These are phyloP conservation scores for Pyrenophora tritici-repentis DNA, from an alignment of 2,329 filamentous ascomycete species.

Conservation along the genomic window DNA sequence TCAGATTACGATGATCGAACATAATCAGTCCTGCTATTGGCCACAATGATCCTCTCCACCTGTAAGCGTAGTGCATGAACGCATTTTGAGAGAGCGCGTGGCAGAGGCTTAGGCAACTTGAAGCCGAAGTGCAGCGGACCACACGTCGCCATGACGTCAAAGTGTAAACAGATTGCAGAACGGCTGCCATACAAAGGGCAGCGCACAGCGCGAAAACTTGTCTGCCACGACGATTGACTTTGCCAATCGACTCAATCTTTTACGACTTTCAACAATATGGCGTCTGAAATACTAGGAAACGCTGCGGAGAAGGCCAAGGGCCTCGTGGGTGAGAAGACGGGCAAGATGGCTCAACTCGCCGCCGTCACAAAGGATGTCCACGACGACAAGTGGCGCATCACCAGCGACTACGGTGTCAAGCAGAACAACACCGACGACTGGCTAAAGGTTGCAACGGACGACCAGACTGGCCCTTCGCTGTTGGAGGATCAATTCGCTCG, in stretches of 20 bases:
- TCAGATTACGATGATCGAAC: slow-evolving; percentile 16
- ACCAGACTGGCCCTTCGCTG: slow-evolving; percentile 68
- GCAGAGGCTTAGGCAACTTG: slow-evolving; percentile 15
- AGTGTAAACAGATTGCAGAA: slow-evolving; percentile 16
- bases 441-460: slow-evolving; percentile 67
- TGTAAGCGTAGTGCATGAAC: slow-evolving; percentile 13
- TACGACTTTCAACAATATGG: slow-evolving; percentile 27
- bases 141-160: slow-evolving; percentile 30
- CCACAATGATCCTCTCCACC: slow-evolving; percentile 3
- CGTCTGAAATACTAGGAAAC: slow-evolving; percentile 37
- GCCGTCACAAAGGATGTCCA: slow-evolving; percentile 63
- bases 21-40: slow-evolving; percentile 24
- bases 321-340: slow-evolving; percentile 40
- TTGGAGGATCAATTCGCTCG: slow-evolving; percentile 74
- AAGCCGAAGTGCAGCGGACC: slow-evolving; percentile 14
- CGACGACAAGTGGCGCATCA: slow-evolving; percentile 63
- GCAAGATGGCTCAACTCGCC: slow-evolving; percentile 67
- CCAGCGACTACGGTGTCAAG: slow-evolving; percentile 77
- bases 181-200: slow-evolving; percentile 13
- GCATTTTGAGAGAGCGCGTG: slow-evolving; percentile 12
- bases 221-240: slow-evolving; percentile 6
- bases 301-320: slow-evolving; percentile 41
- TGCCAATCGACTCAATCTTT: slow-evolving; percentile 9
- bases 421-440: slow-evolving; percentile 77
- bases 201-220: not conserved